These are phyloP conservation scores for Thelonectria blattea DNA, from an alignment of 2,329 filamentous ascomycete species.

Conservation along the genomic window DNA sequence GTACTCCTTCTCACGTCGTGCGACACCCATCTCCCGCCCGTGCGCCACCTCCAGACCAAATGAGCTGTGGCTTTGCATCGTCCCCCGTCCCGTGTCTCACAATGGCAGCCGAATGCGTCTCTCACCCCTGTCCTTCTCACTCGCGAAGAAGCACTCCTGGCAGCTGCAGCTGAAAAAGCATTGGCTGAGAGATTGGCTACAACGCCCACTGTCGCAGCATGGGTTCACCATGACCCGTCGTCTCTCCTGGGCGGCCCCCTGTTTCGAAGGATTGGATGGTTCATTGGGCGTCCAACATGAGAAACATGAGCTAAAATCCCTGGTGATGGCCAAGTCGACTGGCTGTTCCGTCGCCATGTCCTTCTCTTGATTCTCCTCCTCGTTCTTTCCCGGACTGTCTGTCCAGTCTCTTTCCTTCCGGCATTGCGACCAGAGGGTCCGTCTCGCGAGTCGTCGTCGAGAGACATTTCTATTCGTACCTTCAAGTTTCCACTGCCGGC, in stretches of 20 bases:
- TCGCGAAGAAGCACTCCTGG: background rate
- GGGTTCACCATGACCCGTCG: slow-evolving; percentile 15
- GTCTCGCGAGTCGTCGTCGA: background rate
- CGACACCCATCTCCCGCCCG: background rate
- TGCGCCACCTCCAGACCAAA: background rate
- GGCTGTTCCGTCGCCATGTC: background rate
- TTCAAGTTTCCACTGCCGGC: background rate
- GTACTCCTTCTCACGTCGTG: too few relatives aligned
- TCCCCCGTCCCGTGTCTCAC: background rate
- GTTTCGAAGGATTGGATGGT: slow-evolving; percentile 14
- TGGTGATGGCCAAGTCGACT: background rate
- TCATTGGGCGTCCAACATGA: slow-evolving; percentile 14
- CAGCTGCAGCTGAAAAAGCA: background rate
- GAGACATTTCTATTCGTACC: background rate
- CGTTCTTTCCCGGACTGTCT: background rate
- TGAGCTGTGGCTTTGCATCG: background rate
- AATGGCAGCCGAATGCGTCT: background rate
- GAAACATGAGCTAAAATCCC: slow-evolving; percentile 6
- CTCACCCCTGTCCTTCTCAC: background rate
- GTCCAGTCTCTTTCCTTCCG: background rate
- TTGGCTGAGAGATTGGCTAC: slow-evolving; percentile 18
- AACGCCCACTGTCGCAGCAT: slow-evolving; percentile 28
- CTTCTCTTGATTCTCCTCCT: background rate
- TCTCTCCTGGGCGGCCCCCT: slow-evolving; percentile 10
- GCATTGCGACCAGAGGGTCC: slow-evolving; percentile 4